phyloP scores from a whole-genome alignment of 2,329 filamentous ascomycete genomes.

The Trichoderma sp. region DNA sequence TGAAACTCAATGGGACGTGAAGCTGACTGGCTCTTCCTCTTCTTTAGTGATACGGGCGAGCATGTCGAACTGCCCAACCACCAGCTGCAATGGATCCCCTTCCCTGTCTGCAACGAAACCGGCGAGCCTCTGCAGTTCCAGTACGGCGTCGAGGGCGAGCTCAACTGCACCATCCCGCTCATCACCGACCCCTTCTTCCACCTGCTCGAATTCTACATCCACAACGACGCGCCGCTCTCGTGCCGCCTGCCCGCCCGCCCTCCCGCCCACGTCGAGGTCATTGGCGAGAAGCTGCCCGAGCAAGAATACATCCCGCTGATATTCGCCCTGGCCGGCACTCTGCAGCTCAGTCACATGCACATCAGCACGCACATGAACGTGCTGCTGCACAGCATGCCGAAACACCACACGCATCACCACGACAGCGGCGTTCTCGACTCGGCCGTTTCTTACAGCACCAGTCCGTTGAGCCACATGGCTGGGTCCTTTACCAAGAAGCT shows the following conservation, averaged over 20 bases:
- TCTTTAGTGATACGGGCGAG: conserved; percentile 74
- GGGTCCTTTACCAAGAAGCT: conserved; percentile 59
- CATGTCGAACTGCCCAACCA: conserved; percentile 79
- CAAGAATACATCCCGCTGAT: conserved; percentile 77
- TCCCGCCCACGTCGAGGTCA: conserved; percentile 50
- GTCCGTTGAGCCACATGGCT: conserved; percentile 61
- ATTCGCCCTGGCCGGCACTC: conserved; percentile 82
- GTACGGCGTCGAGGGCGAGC: conserved; percentile 78
- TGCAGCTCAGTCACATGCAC: conserved; percentile 87
- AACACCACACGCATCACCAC: conserved; percentile 60
- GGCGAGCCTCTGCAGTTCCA: conserved; percentile 74
- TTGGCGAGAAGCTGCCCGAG: conserved; percentile 49
- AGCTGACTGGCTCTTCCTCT: neutral
- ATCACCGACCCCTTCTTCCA: conserved; percentile 80
- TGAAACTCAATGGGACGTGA: neutral
- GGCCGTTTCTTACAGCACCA: conserved; percentile 81
- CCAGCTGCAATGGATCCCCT: conserved; percentile 88
- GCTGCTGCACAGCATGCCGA: conserved; percentile 68
- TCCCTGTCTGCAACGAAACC: conserved; percentile 88
- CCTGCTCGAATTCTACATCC: conserved; percentile 94
- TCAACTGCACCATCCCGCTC: conserved; percentile 80
- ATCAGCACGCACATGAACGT: conserved; percentile 88
- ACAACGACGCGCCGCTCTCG: conserved; percentile 88
- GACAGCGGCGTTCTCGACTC: conserved; percentile 81
- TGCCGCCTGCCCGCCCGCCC: conserved; percentile 86